Base-by-base conservation (phyloP, 176 grass and related monocot species). In the Carex kokanica region DNA sequence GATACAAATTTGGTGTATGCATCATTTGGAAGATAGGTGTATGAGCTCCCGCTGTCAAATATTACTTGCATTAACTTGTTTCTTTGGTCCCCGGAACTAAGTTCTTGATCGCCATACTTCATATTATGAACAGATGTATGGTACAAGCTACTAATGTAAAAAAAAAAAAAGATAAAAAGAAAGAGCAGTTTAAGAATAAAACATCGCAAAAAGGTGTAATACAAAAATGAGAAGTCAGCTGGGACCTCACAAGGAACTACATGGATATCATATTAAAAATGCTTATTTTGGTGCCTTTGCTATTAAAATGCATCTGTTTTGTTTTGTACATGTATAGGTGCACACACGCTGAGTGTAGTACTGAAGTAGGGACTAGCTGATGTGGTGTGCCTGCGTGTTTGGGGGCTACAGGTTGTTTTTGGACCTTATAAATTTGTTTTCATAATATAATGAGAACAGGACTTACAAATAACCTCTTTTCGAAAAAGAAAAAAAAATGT, bases 1-100 rank as follows among this genome's bases (percentile, higher is more conserved):
- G 89, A 81, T 54, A 95, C 53, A 66, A 99, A 51, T 31, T 92
- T 90, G 74, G 71, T 79, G 59, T 95, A 99, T 86, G 92, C 89
- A 88, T 96, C 93, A 89, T 89, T 75, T 86, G 93, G 91, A 81
- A 99, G 90, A 87, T 93, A 99, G 6, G 96, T 95, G 74, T 99
- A 99, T 20, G 93, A 95, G 81, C 96, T 99, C 57, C 96, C 96
- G 24, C 93, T 93, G 73, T 99, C 96, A 89, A 99, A 99, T 49
- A 99, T 92, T 16, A 95, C 86, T 86, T 91, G 93, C 51, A 93
- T 60, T 4, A 87, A 80, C 64, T 90, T 91, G 74, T 79, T 81
- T 92, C 80, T 47, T 68, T 86, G 82, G 23, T 55, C 68, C 27
- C 60, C 84, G 15, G 58, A 62, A 58, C 53, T 86, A 20, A 97